Evolutionary conservation across 345 rosid species (phyloP), one percentile per base, ranked within the genome.

Genomic region (Populus deltoides): DNA sequence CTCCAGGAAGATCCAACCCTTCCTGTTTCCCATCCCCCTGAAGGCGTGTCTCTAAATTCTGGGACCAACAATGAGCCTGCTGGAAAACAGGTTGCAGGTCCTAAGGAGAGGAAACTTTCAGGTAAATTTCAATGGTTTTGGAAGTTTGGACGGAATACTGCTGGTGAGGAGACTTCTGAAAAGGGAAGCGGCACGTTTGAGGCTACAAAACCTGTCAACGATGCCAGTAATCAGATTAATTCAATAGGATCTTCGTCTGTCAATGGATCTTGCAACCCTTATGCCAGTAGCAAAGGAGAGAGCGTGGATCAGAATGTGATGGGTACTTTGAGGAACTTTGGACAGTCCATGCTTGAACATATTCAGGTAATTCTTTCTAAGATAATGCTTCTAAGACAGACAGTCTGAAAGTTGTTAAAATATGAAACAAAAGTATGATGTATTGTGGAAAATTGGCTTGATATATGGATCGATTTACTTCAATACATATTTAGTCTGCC

Each of bases 61-160:
- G 87, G 45, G 77, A 63, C 68, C 59, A 77, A 78, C 61, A 77
- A 76, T 8, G 82, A 86, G 43, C 55, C 79, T 3, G 13, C 79
- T 24, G 93, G 76, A 71, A 87, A 81, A 70, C 41, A 79, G 12
- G 73, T 43, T 76, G 77, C 83, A 66, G 71, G 29, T 47, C 38
- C 24, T 4, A 90, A 87, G 88, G 97, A 90, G 81, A 86, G 84
- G 76, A 90, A 85, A 80, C 84, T 81, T 79, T 87, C 86, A 0
- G 91, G 99, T 72, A 96, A 90, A 76, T 88, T 96, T 83, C 99
- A 89, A 75, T 96, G 99, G 99, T 74, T 96, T 71, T 92, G 95
- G 98, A 96, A 90, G 86, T 87, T 96, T 53, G 93, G 98, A 66
- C 87, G 91, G 68, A 89, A 84, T 83, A 69, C 75, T 66, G 81